A percentile compares a stretch with the other conserved stretches of the same genome.
Conservation (phyloP, 208 protist species). For the Strigomonas oncopelti region DNA sequence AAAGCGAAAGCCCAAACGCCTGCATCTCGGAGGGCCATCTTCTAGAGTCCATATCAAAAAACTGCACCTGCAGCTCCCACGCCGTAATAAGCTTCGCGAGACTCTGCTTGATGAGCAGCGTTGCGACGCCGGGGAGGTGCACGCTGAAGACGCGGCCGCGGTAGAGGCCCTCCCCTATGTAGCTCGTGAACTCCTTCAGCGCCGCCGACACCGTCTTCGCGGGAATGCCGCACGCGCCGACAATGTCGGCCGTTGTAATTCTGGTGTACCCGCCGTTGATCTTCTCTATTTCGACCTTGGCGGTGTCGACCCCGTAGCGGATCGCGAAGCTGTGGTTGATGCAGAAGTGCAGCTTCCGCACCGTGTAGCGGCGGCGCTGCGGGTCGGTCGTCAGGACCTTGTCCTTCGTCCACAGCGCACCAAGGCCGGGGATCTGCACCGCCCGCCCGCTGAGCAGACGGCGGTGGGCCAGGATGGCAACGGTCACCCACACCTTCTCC, state of each 20-base stretch:
- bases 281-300: constrained; percentile 34
- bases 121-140: constrained; percentile 55
- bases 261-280: constrained; percentile 23
- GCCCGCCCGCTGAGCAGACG: constrained; percentile 55
- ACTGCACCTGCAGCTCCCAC: constrained; percentile 43
- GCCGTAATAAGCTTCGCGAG: constrained; percentile 43
- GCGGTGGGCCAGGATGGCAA: constrained; percentile 49
- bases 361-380: constrained; percentile 29
- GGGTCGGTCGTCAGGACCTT: constrained; percentile 37
- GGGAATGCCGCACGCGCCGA: constrained; percentile 55
- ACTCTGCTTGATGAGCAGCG: constrained; percentile 64
- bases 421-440: constrained; percentile 63
- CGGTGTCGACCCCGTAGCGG: constrained; percentile 42
- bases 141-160: constrained; percentile 61
- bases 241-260: constrained; percentile 61
- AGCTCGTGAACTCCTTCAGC: constrained; percentile 81
- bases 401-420: constrained; percentile 60
- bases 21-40: constrained; percentile 63
- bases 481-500: constrained; percentile 75
- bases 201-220: constrained; percentile 52
- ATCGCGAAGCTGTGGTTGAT: constrained; percentile 43
- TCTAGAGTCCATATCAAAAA: constrained; percentile 72
- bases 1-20: constrained; percentile 19
- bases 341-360: constrained; percentile 40
- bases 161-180: constrained; percentile 78